Evolutionary conservation across 2,329 filamentous ascomycete species (phyloP).

Genomic region (Trichoderma polysporum): DNA sequence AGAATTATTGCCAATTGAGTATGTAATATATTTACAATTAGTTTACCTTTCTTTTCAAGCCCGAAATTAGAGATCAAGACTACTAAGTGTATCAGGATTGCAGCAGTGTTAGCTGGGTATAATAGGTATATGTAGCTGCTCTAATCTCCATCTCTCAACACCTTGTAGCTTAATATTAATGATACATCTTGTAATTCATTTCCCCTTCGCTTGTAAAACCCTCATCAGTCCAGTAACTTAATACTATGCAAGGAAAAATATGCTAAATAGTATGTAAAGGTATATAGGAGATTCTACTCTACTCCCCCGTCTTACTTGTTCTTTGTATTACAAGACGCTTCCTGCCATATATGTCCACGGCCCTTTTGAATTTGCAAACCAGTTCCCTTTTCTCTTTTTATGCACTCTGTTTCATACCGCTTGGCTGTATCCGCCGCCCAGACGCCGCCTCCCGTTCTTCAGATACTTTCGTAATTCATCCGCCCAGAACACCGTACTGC

Average conservation of each 20-base stretch:
- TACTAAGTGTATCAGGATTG: neutral
- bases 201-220: neutral
- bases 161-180: neutral
- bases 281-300: conserved; percentile 13
- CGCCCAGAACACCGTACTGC: conserved; percentile 91
- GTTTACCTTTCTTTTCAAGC: neutral
- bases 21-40: neutral
- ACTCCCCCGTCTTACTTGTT: neutral
- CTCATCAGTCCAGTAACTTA: neutral
- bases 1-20: neutral
- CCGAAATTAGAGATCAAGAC: neutral
- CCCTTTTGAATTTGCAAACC: neutral
- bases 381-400: conserved; percentile 20
- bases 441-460: conserved; percentile 57
- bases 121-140: neutral
- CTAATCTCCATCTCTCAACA: neutral
- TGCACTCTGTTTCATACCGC: conserved; percentile 49
- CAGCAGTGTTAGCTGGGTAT: neutral
- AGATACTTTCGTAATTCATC: conserved; percentile 88
- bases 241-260: conserved; percentile 18
- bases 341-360: neutral
- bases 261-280: conserved; percentile 3
- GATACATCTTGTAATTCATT: neutral
- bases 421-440: conserved; percentile 64
- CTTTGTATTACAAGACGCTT: conserved; percentile 7